phyloP scores from a whole-genome alignment of 257 asterid genomes.

The Solanum lignicaule region DNA sequence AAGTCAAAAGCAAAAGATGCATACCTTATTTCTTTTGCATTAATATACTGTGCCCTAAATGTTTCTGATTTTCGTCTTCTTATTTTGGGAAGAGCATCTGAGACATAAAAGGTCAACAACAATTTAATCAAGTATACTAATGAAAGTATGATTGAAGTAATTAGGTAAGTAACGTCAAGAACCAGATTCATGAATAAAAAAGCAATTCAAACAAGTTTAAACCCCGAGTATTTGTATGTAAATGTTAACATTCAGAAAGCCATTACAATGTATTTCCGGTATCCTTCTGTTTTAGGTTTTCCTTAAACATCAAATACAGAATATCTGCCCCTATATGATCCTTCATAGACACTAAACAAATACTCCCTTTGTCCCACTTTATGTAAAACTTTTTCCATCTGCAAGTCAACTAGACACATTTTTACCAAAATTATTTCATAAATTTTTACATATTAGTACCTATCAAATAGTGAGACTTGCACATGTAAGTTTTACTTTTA shows the following conservation, averaged over 20 bases:
- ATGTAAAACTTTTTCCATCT: neutral
- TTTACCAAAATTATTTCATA: neutral
- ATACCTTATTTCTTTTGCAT: constrained; percentile 74
- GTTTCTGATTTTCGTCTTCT: constrained; percentile 96
- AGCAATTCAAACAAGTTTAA: neutral
- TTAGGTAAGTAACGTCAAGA: neutral
- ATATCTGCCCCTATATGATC: neutral
- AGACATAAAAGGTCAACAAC: constrained; percentile 3
- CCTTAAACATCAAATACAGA: neutral
- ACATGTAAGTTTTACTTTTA: neutral
- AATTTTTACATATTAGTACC: neutral
- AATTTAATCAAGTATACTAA: neutral
- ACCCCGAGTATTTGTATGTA: neutral
- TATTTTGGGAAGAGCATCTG: constrained; percentile 52
- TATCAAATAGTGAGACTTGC: neutral
- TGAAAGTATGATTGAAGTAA: neutral
- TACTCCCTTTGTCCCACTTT: neutral
- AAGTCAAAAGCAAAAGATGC: neutral
- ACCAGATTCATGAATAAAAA: neutral
- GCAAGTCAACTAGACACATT: neutral
- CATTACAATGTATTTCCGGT: neutral
- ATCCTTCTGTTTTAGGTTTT: neutral
- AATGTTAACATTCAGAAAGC: neutral
- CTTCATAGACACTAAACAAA: neutral
- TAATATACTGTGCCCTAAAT: constrained; percentile 76